These are phyloP conservation scores for Stenocarpella maydis DNA, from an alignment of 2,329 filamentous ascomycete genomes.

Conservation along the genomic window DNA sequence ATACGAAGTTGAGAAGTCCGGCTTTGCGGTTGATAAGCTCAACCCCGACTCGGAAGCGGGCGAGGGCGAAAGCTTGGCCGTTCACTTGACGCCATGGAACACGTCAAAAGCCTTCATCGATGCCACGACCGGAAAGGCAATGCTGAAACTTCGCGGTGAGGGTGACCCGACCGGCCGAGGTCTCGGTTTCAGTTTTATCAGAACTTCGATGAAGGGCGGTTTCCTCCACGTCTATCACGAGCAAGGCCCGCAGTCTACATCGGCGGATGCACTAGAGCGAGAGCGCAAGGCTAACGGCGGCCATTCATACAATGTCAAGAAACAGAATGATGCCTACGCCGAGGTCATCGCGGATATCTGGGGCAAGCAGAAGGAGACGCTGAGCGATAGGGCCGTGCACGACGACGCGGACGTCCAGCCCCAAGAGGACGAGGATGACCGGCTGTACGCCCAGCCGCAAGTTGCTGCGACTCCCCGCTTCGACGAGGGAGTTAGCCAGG, in stretches of 20 bases:
- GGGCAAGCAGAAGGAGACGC: conserved; percentile 82
- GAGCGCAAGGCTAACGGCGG: conserved; percentile 90
- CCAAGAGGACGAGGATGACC: conserved; percentile 69
- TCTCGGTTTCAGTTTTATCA: conserved; percentile 95
- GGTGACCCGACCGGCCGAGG: conserved; percentile 94
- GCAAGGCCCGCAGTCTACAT: conserved; percentile 67
- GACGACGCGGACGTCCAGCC: conserved; percentile 67
- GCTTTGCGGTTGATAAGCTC: conserved; percentile 74
- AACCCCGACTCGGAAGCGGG: conserved; percentile 71
- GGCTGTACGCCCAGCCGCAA: conserved; percentile 76
- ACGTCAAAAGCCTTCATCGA: conserved; percentile 97
- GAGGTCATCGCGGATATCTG: conserved; percentile 92
- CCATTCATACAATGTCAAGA: conserved; percentile 96
- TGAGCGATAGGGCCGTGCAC: conserved; percentile 76
- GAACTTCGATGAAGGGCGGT: conserved; percentile 98
- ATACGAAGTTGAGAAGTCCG: conserved; percentile 89
- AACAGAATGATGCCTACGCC: conserved; percentile 91
- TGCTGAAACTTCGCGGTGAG: conserved; percentile 93
- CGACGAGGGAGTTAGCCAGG: conserved; percentile 84
- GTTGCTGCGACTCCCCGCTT: conserved; percentile 73
- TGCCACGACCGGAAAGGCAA: conserved; percentile 92
- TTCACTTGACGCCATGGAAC: conserved; percentile 94
- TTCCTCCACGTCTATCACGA: conserved; percentile 80
- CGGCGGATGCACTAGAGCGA: conserved; percentile 85
- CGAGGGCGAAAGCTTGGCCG: conserved; percentile 77